Base-by-base conservation (phyloP, 176 grass and related monocot species). In the Musa troglodytarum region DNA sequence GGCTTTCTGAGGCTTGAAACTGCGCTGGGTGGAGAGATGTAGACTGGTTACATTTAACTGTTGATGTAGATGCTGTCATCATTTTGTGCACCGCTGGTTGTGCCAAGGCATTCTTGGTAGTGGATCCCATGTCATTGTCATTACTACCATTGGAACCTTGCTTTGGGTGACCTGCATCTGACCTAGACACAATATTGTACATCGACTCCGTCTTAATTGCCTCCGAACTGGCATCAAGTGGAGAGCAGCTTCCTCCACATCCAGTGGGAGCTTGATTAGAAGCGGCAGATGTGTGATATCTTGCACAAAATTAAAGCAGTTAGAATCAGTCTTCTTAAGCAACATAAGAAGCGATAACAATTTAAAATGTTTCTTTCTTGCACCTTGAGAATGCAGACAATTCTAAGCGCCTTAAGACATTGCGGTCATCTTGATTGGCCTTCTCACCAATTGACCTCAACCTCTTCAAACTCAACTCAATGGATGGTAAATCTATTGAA, bases 381-480 rank as follows among this genome's bases (percentile, higher is more conserved):
- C 82, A 97, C 93, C 93, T 92, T 2, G 83, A 83, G 78, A 96
- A 90, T 71, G 85, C 89, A 1, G 89, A 96, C 4, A 70, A 69
- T 57, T 92, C 74, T 13, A 89, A 96, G 19, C 83, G 69, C 83
- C 81, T 90, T 28, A 92, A 54, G n/a, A 90, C 83, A 22, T 89
- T 87, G 52, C 82, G 80, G 28, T 74, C 86, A 64, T 87, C 89
- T 73, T 79, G 82, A 25, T 71, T 26, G 50, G 62, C 54, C 21
- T 43, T 17, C 17, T 83, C 90, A 28, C 62, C 74, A 53, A 66
- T 68, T 57, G 87, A 85, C 74, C 90, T 85, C 20, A 75, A 63
- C 73, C 90, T 87, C 74, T 97, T 97, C 63, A 97, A 85, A 78
- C 83, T 87, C 79, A 88, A 82, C 67, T 92, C 93, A 55, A 92